Base-by-base conservation (phyloP, 148 eudicot species). In the Fallopia convolvulus region DNA sequence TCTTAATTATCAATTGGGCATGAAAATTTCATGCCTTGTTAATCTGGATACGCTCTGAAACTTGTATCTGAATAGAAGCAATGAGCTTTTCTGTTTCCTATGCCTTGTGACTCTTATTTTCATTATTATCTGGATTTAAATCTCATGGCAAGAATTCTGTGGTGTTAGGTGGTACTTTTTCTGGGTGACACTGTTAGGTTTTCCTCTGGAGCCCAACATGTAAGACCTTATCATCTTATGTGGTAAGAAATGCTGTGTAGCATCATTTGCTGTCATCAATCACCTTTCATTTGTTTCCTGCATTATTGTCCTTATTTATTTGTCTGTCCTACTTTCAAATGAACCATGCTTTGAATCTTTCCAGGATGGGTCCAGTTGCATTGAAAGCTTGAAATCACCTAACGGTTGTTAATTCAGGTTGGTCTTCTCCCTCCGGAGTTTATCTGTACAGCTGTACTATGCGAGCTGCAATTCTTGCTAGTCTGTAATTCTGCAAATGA, bases 21-120 rank as follows among this genome's bases (percentile, higher is more conserved):
- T 63, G 70, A 18, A 30, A 58, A 63, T 63, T 63, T 63, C 40
- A 63, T 63, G 70, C 12, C 70, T 63, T 32, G 13, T 63, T 63
- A 63, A 12, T 10, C 63, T 58, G 58, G 58, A 12, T 52, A 52
- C 58, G 17, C 17, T 52, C 58, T 52, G 58, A 52, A 52, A 6
- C 58, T 52, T 52, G 58, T 52, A n/a, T 50, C 18, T 50, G 56
- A 50, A 15, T 8, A 13, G 56, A 17, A 14, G 58, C 58, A 52
- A n/a, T 15, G 20, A 52, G 20, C 20, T 52, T 52, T 52, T 14
- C 20, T 52, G 6, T 52, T 14, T 6, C 39, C 3, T 36, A 36
- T 36, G 39, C 39, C 39, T 36, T 36, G 39, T 36, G 39, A 36
- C 39, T 36, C 4, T 36, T 36, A 2, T 2, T 11, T 47, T 15